Evolutionary conservation across 345 rosid genomes (phyloP).

Genomic region (Camelina sativa): DNA sequence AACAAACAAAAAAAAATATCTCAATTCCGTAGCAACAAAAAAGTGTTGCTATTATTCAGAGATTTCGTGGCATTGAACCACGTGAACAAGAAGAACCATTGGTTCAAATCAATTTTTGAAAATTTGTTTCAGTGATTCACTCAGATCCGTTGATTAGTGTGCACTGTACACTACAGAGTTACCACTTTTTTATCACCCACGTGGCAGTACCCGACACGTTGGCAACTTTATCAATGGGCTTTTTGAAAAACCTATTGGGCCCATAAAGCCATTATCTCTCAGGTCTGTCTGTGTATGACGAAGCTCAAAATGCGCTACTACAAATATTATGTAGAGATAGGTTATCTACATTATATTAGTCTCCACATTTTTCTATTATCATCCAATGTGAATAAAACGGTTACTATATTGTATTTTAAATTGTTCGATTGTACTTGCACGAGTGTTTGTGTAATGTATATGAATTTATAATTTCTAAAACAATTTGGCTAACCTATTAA

Average conservation of each 20-base stretch:
- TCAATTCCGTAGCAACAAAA: neutral
- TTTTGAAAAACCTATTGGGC: neutral
- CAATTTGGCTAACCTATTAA: neutral
- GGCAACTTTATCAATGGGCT: constrained; percentile 26
- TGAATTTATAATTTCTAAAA: neutral
- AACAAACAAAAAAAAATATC: neutral
- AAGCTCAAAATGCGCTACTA: neutral
- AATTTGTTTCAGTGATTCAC: constrained; percentile 6
- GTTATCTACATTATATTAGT: no score
- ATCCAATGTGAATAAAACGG: neutral
- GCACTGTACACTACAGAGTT: neutral
- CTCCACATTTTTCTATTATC: neutral
- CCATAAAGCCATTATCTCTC: neutral
- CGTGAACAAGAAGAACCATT: constrained; percentile 30
- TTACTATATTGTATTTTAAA: neutral
- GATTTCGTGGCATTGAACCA: constrained; percentile 18
- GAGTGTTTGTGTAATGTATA: constrained; percentile 21
- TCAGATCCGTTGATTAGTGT: constrained; percentile 32
- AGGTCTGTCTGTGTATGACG: neutral
- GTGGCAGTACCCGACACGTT: constrained; percentile 24
- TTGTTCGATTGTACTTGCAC: constrained; percentile 26
- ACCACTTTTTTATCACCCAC: constrained; percentile 15
- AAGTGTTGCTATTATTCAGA: neutral
- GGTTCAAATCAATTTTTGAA: neutral
- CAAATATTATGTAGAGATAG: no score